Evolutionary conservation across 208 protist species (phyloP), one percentile per base, ranked within the genome.

Genomic region (Leishmania guyanensis): DNA sequence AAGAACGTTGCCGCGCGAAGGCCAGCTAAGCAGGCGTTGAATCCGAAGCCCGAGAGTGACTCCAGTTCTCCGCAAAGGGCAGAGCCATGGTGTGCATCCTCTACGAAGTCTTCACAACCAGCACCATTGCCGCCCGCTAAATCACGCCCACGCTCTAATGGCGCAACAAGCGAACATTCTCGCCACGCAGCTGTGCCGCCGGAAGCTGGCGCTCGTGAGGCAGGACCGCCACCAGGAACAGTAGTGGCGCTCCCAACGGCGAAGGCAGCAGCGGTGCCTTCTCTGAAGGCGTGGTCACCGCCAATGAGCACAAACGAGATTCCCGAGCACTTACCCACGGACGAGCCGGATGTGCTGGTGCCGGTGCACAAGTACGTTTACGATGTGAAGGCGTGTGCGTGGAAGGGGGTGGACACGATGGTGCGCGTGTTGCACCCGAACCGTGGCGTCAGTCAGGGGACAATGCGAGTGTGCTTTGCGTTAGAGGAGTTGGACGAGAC

Each of bases 401-500:
- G 92, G 92, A 89, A 89, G 64, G 84, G 88, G 65, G 51, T 90
- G 16, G 83, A 84, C 50, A 92, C 90, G 33, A 88, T 94, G 78
- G 86, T 96, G 33, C 86, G 89, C 53, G 84, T 96, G 74, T 12
- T 92, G 48, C 81, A 85, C 48, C 92, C 92, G 1, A 86, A 85
- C 56, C 90, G 86, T 33, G 85, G 78, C 14, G 69, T 95, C 29
- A 90, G 86, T 9, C 86, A 91, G 48, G 93, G 93, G 17, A 89
- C 91, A 22, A 97, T 97, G 93, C 92, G 93, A 33, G 84, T 95
- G 8, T 97, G 93, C 86, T 97, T 88, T 77, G 85, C 91, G 8
- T 90, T 97, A 56, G 91, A 94, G 75, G 92, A 97, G 78, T 53
- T 94, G 16, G 93, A 97, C 64, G 90, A 94, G 83, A 80, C 91